Base-by-base conservation (phyloP, 2,329 filamentous ascomycete genomes). In the Xylariaceae sp. region DNA sequence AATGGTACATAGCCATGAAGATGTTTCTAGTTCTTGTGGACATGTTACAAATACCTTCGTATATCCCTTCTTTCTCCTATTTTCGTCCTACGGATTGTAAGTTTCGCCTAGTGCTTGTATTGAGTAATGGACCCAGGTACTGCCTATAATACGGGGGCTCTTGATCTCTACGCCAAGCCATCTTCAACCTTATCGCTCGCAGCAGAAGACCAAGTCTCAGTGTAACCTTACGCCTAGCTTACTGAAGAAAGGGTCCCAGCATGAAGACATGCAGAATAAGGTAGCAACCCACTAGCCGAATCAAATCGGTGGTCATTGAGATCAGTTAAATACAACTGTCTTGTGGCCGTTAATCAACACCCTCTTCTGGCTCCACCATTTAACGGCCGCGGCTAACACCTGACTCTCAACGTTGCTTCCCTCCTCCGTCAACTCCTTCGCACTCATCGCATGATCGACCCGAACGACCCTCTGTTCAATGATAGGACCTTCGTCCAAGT, bases 351-450 rank as follows among this genome's bases (percentile, higher is more conserved):
- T 92, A 60, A 93, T 74, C 67, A 94, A 88, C 24, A 94, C 85
- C 50, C 86, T 80, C 67, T 84, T 81, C 80, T 94, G 89, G 20
- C 87, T 86, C 74, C 89, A 89, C 86, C 89, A 92, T 76, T 92
- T 90, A 49, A 94, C 89, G 0, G 90, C 90, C 3, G 88, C 85
- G 3, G 88, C 89, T 62, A 94, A 73, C 6, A 92, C 89, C 72
- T 91, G 88, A 68, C 87, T 91, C 80, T 94, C 90, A 8, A 93
- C 87, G 61, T 91, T 92, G 64, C 87, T 90, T 10, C 90, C 90
- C 70, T 92, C 88, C 65, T 90, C 86, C 2, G 89, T 87, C 67
- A 93, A 72, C 69, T 88, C 84, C 77, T 89, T 90, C 15, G 90
- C 81, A 64, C 82, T 86, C 83, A 92, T 83, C 61, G 79, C 81